Evolutionary conservation across 441 rosid genomes (phyloP), one percentile per base, ranked within the genome.

Genomic region (Euphorbia celastroides): DNA sequence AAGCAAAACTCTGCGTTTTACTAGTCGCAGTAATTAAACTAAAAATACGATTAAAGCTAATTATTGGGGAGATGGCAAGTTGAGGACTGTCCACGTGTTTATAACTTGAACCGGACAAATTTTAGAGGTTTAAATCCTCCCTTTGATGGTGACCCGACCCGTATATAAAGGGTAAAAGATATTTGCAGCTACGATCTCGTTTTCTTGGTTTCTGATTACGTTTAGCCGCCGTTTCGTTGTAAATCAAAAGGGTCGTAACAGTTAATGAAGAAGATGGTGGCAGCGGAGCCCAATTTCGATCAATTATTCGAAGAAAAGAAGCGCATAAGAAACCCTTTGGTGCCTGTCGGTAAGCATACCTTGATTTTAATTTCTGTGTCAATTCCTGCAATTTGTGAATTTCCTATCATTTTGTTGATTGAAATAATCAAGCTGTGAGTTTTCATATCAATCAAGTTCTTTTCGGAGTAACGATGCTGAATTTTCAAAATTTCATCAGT

Each of bases 301-400:
- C 86, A 88, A 11, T 76, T 93, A 3, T 74, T 81, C 19, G 82
- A 75, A 70, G 88, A 86, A 83, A 90, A 88, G 84, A 85, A 83
- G 81, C 89, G 89, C 8, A 79, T 73, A 22, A 81, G 90, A 71
- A 93, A 93, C 71, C 97, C 97, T 66, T 77, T 86, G 28, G 98
- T 93, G 12, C 98, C 97, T 28, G 71, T 93, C 51, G 98, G 98
- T 91, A 83, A 67, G 7, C 56, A 16, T 0, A 56, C 5, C 10
- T 19, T 7, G 11, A 51, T 34, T 46, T 1, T 25, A 0, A 30
- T 10, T 50, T 1, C 10, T 9, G 5, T 38, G 38, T 34, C 38
- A 34, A 34, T 34, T 9, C 4, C 9, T 9, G 5, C 3, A 2
- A 17, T 17, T 44, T 44, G 16, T 2, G n/a, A 30, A 11, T 31